Evolutionary conservation across 139 green algal genomes (phyloP), one percentile per base, ranked within the genome.

Genomic region (Tetradesmus lagerheimii): DNA sequence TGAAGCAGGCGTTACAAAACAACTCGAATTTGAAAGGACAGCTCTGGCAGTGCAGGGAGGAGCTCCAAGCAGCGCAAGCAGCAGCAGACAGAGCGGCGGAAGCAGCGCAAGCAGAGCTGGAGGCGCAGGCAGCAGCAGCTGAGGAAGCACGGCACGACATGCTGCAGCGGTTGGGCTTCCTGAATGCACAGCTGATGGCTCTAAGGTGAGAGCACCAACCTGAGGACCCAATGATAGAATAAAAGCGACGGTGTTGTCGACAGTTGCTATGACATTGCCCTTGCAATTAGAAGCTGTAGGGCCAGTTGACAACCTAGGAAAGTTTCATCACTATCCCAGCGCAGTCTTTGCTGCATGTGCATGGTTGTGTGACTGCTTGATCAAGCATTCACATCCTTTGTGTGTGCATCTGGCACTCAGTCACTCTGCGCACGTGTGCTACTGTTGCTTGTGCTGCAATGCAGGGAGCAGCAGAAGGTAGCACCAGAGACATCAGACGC

Each of bases 151-250:
- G 23, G 18, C 14, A 76, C 20, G 53, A 35, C 0, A 23, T 89
- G 85, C 71, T 38, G 85, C 43, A 89, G 71, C 85, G 85, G 15
- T 14, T 89, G 74, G 45, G 9, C 15, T 84, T 89, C 34, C 18
- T 89, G 29, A 74, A 74, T 25, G 74, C 85, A 35, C 85, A 89
- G 43, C 47, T 89, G n/a, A 1, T 31, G 16, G 85, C 45, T 18
- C n/a, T 83, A 0, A 89, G 71, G 85, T 89, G 31, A 53, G 85
- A 3, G 9, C 74, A 15, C 77, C 62, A 4, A 53, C 11, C 39
- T 64, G 71, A 78, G 27, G n/a, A 16, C 15, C 1, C 71, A 37
- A 14, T 79, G n/a, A 35, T 37, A 41, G 20, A 62, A 1, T 14
- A 62, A n/a, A n/a, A 20, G 47, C 47, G 8, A 62, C 47, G 20